phyloP scores from a whole-genome alignment of 768 basidiomycete genomes.

The Hydnomerulius pinastri region DNA sequence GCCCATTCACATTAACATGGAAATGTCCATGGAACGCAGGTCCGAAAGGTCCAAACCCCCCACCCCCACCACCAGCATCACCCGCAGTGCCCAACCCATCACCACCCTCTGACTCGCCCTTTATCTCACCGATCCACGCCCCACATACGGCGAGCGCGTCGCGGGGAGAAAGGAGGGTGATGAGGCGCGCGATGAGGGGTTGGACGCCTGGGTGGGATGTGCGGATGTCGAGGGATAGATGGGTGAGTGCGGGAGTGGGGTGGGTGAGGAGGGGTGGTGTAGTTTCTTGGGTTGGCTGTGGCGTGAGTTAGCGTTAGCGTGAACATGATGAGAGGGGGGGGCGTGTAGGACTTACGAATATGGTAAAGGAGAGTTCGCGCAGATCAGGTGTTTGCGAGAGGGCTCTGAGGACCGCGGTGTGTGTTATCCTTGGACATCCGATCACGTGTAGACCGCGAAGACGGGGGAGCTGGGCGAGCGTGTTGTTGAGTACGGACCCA shows the following conservation, averaged over 20 bases:
- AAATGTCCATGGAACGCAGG: no score
- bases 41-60: not conserved
- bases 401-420: constrained; percentile 48
- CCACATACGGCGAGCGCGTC: constrained; percentile 31
- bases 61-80: not conserved
- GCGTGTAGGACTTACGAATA: constrained; percentile 45
- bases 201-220: constrained; percentile 24
- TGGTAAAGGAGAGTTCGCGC: constrained; percentile 61
- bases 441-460: constrained; percentile 63
- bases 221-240: constrained; percentile 57
- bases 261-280: constrained; percentile 8
- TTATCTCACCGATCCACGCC: constrained; percentile 38
- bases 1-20: constrained; percentile 3
- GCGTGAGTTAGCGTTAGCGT: constrained; percentile 1
- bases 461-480: constrained; percentile 50
- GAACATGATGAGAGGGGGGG: not conserved
- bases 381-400: constrained; percentile 51
- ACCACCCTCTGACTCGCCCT: constrained; percentile 17
- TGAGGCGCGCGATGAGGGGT: constrained; percentile 17
- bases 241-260: constrained; percentile 42
- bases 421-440: constrained; percentile 58
- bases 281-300: constrained; percentile 16
- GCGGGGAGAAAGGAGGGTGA: constrained; percentile 29
- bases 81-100: not conserved
- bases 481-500: constrained; percentile 47